These are phyloP conservation scores for Fusarium poae DNA, from an alignment of 2,329 filamentous ascomycete genomes.

Conservation along the genomic window DNA sequence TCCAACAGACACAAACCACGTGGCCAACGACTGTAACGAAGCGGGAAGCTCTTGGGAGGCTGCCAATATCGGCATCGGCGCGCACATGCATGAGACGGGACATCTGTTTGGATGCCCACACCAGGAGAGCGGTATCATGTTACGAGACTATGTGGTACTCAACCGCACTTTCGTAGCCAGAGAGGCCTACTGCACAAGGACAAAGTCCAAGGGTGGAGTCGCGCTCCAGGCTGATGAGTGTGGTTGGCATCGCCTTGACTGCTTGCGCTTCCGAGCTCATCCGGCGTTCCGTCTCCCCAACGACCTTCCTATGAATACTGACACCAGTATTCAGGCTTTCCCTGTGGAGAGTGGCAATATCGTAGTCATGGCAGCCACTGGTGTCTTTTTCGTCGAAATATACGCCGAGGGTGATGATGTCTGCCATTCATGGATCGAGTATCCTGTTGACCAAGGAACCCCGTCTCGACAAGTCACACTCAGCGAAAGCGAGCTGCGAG, in stretches of 20 bases:
- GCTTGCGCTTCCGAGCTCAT: slow-evolving; percentile 88
- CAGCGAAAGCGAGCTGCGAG: slow-evolving; percentile 80
- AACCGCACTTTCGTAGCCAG: slow-evolving; percentile 85
- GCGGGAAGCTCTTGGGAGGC: slow-evolving; percentile 94
- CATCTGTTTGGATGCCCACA: slow-evolving; percentile 92
- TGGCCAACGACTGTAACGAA: slow-evolving; percentile 89
- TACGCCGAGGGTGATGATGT: slow-evolving; percentile 83
- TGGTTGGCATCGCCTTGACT: slow-evolving; percentile 90
- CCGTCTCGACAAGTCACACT: slow-evolving; percentile 80
- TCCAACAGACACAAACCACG: slow-evolving; percentile 81
- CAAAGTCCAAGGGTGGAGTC: slow-evolving; percentile 82
- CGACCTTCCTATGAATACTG: slow-evolving; percentile 73
- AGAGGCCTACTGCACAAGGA: slow-evolving; percentile 89
- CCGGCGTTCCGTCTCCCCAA: slow-evolving; percentile 88
- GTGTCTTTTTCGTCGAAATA: slow-evolving; percentile 88
- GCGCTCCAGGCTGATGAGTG: slow-evolving; percentile 86
- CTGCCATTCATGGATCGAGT: slow-evolving; percentile 87
- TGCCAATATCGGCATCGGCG: slow-evolving; percentile 93
- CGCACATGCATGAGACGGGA: slow-evolving; percentile 90
- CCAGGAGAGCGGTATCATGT: slow-evolving; percentile 92
- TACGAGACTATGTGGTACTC: slow-evolving; percentile 85
- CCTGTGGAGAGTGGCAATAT: slow-evolving; percentile 82
- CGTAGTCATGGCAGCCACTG: slow-evolving; percentile 81
- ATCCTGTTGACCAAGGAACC: slow-evolving; percentile 70
- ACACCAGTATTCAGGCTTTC: slow-evolving; percentile 88